These are phyloP conservation scores for Mortierella hygrophila DNA, from an alignment of 192 early-diverging fungal genomes.

Conservation along the genomic window DNA sequence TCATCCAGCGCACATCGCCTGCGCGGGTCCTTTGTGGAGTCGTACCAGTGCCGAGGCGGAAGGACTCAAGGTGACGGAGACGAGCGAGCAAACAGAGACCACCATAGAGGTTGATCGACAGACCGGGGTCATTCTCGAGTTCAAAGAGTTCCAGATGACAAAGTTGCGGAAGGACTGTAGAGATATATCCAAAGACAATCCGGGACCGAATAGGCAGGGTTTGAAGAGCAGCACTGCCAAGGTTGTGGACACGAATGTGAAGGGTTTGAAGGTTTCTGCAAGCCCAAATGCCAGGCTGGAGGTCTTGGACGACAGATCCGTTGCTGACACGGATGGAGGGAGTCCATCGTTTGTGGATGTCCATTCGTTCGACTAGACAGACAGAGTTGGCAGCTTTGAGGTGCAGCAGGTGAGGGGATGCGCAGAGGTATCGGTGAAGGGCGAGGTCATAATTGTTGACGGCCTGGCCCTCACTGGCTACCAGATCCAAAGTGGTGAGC, in stretches of 20 bases:
- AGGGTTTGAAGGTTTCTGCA: not conserved
- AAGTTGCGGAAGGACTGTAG: not conserved
- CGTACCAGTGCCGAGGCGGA: not conserved
- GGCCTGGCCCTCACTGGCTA: not conserved
- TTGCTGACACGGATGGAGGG: not conserved
- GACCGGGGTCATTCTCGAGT: conserved; percentile 1
- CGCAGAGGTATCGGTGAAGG: not conserved
- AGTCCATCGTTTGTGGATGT: not conserved
- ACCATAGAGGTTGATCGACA: not conserved
- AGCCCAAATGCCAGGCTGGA: not conserved
- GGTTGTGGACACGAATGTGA: not conserved
- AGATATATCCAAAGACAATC: not conserved
- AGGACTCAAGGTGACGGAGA: not conserved
- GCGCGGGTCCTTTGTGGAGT: not conserved
- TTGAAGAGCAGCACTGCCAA: not conserved
- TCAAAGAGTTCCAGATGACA: not conserved
- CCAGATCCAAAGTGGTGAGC: not conserved
- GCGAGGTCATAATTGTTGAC: not conserved
- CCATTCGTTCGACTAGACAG: not conserved
- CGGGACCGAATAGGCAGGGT: not conserved
- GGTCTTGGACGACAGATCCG: not conserved
- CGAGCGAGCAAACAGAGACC: not conserved
- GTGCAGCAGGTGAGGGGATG: not conserved
- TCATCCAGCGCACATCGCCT: not conserved
- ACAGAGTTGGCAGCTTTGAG: not conserved